Evolutionary conservation across 2,329 filamentous ascomycete genomes (phyloP).

Genomic region (Bipolaris cookei): DNA sequence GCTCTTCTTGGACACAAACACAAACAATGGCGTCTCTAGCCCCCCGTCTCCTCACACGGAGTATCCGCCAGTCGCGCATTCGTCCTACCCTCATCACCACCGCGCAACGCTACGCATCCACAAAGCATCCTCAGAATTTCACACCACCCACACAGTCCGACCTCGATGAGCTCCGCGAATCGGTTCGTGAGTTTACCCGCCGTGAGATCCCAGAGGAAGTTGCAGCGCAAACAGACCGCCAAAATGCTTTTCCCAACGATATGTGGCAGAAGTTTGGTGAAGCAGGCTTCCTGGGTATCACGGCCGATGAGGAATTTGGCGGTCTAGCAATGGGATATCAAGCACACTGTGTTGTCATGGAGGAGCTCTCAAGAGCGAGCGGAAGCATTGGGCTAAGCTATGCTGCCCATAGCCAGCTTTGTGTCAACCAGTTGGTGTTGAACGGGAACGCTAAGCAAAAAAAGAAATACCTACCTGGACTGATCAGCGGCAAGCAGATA

Average conservation of each 20-base stretch:
- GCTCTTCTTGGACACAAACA: not conserved
- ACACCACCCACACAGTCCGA: slow-evolving; percentile 73
- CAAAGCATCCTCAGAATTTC: slow-evolving; percentile 73
- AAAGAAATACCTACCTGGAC: slow-evolving; percentile 74
- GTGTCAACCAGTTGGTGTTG: slow-evolving; percentile 93
- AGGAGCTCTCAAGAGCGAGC: slow-evolving; percentile 88
- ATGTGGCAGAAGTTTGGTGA: slow-evolving; percentile 96
- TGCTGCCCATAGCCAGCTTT: slow-evolving; percentile 93
- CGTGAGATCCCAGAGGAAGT: slow-evolving; percentile 86
- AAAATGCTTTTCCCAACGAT: slow-evolving; percentile 84
- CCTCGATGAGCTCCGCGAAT: slow-evolving; percentile 78
- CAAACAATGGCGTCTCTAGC: slow-evolving; percentile 43
- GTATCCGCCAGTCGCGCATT: slow-evolving; percentile 46
- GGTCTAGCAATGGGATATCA: slow-evolving; percentile 94
- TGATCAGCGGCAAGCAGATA: slow-evolving; percentile 80
- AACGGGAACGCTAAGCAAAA: slow-evolving; percentile 86
- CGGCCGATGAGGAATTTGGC: slow-evolving; percentile 89
- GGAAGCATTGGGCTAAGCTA: slow-evolving; percentile 89
- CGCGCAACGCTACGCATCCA: slow-evolving; percentile 61
- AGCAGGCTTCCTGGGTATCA: slow-evolving; percentile 89
- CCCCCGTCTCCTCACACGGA: slow-evolving; percentile 47
- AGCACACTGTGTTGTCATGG: slow-evolving; percentile 93
- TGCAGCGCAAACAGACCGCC: slow-evolving; percentile 79
- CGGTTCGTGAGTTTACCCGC: slow-evolving; percentile 85
- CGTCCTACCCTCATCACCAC: slow-evolving; percentile 22